Evolutionary conservation across 2,329 filamentous ascomycete species (phyloP).

Genomic region (Penicillium psychrosexuale): DNA sequence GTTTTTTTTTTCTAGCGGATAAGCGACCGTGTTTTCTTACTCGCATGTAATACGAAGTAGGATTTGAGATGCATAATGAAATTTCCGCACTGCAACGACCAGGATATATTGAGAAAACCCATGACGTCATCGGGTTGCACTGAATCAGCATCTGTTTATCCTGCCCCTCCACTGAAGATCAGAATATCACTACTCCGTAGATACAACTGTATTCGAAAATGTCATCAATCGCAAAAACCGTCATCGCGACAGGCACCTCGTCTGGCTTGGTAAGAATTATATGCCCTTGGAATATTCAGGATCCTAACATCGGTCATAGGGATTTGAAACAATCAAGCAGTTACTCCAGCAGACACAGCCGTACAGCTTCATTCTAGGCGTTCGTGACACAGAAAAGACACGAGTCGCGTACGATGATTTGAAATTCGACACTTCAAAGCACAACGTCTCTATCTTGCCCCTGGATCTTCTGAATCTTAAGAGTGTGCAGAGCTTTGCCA

Average conservation of each 20-base stretch:
- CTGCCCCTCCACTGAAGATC: background rate
- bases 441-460: slow-evolving; percentile 19
- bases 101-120: background rate
- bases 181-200: background rate
- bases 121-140: background rate
- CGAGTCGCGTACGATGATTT: slow-evolving; percentile 19
- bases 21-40: background rate
- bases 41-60: background rate
- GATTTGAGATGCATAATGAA: background rate
- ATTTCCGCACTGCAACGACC: background rate
- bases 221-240: slow-evolving; percentile 15
- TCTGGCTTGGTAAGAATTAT: slow-evolving; percentile 17
- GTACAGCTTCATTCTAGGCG: slow-evolving; percentile 25
- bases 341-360: slow-evolving; percentile 21
- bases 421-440: slow-evolving; percentile 20
- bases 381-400: slow-evolving; percentile 17
- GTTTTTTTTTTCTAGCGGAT: background rate
- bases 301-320: slow-evolving; percentile 11
- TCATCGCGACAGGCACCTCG: slow-evolving; percentile 22
- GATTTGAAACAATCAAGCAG: slow-evolving; percentile 28
- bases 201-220: background rate
- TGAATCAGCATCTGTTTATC: background rate
- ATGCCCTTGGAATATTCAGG: background rate
- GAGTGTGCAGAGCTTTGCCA: slow-evolving; percentile 22
- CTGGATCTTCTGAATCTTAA: slow-evolving; percentile 21